A percentile compares a stretch with the other conserved stretches of the same genome.
These are phyloP conservation scores for Colletotrichum sidae DNA, from an alignment of 2,329 filamentous ascomycete genomes.

Conservation along the genomic window DNA sequence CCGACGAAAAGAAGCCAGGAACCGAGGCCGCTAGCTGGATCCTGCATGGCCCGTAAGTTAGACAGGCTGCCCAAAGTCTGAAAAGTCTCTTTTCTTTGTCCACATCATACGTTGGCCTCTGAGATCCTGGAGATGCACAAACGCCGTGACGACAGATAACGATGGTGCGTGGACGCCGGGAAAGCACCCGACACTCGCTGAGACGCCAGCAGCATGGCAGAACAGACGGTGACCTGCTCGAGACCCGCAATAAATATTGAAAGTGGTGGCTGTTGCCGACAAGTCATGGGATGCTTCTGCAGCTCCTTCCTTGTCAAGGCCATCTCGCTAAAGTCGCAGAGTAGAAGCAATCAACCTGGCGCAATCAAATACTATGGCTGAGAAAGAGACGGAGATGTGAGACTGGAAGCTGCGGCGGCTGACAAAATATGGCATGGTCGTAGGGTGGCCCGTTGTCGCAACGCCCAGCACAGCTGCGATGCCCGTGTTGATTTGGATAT, in stretches of 20 bases:
- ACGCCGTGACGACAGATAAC: constrained; percentile 14
- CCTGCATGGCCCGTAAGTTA: constrained; percentile 4
- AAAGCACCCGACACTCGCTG: too few relatives aligned
- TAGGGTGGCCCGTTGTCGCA: too few relatives aligned
- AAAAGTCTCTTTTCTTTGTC: constrained; percentile 11
- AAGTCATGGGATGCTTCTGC: constrained; percentile 18
- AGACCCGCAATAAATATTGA: constrained; percentile 1
- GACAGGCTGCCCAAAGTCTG: neutral
- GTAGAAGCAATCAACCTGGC: constrained; percentile 26
- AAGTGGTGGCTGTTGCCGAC: neutral
- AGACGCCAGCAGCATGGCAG: neutral
- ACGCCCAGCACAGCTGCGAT: too few relatives aligned
- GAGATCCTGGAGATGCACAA: constrained; percentile 11
- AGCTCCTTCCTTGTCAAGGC: constrained; percentile 10
- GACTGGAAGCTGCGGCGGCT: too few relatives aligned
- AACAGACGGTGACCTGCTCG: neutral
- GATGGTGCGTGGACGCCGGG: too few relatives aligned
- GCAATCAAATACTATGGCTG: neutral
- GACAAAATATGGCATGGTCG: too few relatives aligned
- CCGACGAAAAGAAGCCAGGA: neutral
- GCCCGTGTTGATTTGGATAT: too few relatives aligned
- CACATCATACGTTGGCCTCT: neutral
- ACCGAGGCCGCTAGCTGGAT: constrained; percentile 3
- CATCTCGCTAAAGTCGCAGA: constrained; percentile 23
- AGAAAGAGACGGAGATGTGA: neutral